Conservation (phyloP, 768 basidiomycete genomes). For the Cyclocybe aegerita region DNA sequence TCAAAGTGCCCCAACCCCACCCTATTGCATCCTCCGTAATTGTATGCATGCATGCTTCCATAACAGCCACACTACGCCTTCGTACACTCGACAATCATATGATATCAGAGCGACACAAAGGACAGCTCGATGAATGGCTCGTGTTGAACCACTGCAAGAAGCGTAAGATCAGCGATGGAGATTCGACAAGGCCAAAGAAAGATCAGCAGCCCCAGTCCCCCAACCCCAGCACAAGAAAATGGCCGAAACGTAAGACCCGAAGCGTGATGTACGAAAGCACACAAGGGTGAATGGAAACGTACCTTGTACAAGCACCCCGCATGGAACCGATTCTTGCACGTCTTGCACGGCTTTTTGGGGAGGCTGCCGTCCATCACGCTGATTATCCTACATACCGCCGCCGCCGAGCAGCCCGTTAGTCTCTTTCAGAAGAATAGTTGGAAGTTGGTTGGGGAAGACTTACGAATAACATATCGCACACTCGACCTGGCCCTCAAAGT, state of each 20-base stretch:
- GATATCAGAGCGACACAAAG: slow-evolving; percentile 86
- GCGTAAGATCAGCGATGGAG: neutral
- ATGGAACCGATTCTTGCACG: slow-evolving; percentile 94
- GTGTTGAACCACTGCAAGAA: slow-evolving; percentile 77
- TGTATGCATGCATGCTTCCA: neutral
- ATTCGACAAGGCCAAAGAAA: too few relatives aligned
- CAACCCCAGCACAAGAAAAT: too few relatives aligned
- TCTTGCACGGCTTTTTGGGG: slow-evolving; percentile 89
- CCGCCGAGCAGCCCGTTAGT: neutral
- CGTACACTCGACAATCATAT: slow-evolving; percentile 32
- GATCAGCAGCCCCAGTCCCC: too few relatives aligned
- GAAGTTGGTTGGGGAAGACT: slow-evolving; percentile 20
- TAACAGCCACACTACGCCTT: neutral
- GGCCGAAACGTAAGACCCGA: neutral
- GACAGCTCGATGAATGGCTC: slow-evolving; percentile 89
- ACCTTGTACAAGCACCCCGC: slow-evolving; percentile 90
- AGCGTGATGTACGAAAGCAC: neutral
- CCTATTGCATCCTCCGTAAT: too few relatives aligned
- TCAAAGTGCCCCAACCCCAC: too few relatives aligned
- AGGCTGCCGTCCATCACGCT: slow-evolving; percentile 85
- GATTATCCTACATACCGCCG: slow-evolving; percentile 63
- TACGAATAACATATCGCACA: slow-evolving; percentile 97
- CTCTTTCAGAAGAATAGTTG: neutral
- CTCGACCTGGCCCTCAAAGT: slow-evolving; percentile 95
- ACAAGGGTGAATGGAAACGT: too few relatives aligned